Percentiles rank a stretch among this genome's conserved stretches.
phyloP scores from a whole-genome alignment of 345 rosid genomes.

The Carallia brachiata region DNA sequence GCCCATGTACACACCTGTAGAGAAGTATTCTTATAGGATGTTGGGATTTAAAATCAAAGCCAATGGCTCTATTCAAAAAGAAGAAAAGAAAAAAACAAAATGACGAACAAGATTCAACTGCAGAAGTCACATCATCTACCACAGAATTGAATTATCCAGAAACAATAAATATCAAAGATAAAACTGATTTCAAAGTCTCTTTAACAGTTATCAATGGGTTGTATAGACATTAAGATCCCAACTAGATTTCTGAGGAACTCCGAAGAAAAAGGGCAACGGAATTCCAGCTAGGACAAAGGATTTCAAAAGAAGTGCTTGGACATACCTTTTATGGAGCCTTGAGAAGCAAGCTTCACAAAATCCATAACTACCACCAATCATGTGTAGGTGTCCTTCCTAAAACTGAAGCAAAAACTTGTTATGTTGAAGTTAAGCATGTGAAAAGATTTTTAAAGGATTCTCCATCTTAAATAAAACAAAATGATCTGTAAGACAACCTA shows the following conservation, averaged over 20 bases:
- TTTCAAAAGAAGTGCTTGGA: too few species aligned
- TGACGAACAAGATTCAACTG: neutral
- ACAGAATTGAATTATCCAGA: neutral
- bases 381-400: too few species aligned
- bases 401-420: too few species aligned
- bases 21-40: neutral
- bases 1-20: too few species aligned
- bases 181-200: too few species aligned
- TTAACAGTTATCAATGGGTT: neutral
- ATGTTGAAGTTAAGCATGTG: too few species aligned
- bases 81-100: neutral
- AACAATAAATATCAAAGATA: neutral
- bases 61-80: neutral
- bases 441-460: too few species aligned
- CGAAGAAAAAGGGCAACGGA: neutral
- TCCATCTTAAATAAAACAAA: too few species aligned
- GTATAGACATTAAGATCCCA: slow-evolving; percentile 12
- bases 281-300: slow-evolving; percentile 43
- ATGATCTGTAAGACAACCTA: too few species aligned
- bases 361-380: too few species aligned
- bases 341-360: too few species aligned
- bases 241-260: neutral
- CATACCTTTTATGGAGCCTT: too few species aligned
- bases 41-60: neutral
- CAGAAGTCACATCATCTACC: neutral